Conservation (phyloP, 257 asterid genomes). For the Paraleonurus japonicus region DNA sequence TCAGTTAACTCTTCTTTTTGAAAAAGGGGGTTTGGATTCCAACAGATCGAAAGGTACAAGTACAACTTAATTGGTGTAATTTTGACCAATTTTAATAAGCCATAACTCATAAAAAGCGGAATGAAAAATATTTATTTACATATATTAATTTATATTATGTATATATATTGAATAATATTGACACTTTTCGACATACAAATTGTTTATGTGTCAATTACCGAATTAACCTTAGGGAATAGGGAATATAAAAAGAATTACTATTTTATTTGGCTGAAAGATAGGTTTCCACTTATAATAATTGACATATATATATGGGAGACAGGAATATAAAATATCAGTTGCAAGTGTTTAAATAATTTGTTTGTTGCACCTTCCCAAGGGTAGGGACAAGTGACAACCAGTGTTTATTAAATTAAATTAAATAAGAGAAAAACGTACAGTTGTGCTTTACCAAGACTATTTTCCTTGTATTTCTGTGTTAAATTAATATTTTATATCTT, state of each 20-base stretch:
- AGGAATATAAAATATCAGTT: background rate
- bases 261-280: background rate
- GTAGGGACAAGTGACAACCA: conserved; percentile 13
- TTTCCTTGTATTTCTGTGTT: no score
- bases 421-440: no score
- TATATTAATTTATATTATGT: no score
- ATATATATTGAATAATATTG: no score
- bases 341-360: background rate
- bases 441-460: no score
- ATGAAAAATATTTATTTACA: no score
- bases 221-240: background rate
- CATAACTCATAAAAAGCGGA: no score
- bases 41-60: no score
- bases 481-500: no score
- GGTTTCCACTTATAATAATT: background rate
- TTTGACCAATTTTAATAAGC: no score
- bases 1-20: conserved; percentile 2
- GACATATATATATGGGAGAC: background rate
- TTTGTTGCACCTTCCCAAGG: background rate
- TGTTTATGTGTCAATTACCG: no score
- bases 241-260: background rate
- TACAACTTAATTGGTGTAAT: background rate
- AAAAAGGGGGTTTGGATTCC: conserved; percentile 3
- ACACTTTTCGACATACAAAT: no score
- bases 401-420: background rate